Evolutionary conservation across 2,329 filamentous ascomycete genomes (phyloP).

Genomic region (Leptographium wingfieldii): DNA sequence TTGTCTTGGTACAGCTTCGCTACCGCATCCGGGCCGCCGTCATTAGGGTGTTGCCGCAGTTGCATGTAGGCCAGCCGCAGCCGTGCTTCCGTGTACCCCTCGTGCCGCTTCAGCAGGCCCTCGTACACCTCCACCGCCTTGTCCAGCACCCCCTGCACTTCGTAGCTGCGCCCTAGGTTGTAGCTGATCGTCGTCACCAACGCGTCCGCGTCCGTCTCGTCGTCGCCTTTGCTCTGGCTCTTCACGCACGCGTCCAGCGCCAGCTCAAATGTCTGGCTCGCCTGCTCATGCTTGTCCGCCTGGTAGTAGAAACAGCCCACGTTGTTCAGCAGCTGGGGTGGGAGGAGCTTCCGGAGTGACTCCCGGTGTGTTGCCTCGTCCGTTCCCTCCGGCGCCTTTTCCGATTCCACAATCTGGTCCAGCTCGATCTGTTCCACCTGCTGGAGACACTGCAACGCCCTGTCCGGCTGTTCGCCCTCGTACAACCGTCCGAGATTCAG

Average conservation of each 20-base stretch:
- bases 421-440: conserved; percentile 88
- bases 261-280: conserved; percentile 83
- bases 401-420: conserved; percentile 60
- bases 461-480: conserved; percentile 73
- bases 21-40: conserved; percentile 77
- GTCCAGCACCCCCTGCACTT: conserved; percentile 67
- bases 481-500: conserved; percentile 88
- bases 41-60: conserved; percentile 64
- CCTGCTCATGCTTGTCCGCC: conserved; percentile 64
- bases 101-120: conserved; percentile 68
- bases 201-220: conserved; percentile 67
- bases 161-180: conserved; percentile 88
- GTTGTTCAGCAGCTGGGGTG: conserved; percentile 90
- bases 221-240: conserved; percentile 59
- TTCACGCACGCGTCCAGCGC: conserved; percentile 79
- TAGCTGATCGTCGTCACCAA: conserved; percentile 93
- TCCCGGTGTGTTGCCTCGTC: conserved; percentile 48
- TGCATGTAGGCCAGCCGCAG: conserved; percentile 85
- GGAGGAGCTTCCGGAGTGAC: conserved; percentile 62
- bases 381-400: conserved; percentile 45
- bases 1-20: conserved; percentile 77
- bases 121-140: conserved; percentile 85
- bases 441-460: conserved; percentile 79
- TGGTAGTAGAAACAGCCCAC: conserved; percentile 95
- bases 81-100: conserved; percentile 84